Conservation (phyloP, 2,329 filamentous ascomycete species). For the Monilinia aucupariae region DNA sequence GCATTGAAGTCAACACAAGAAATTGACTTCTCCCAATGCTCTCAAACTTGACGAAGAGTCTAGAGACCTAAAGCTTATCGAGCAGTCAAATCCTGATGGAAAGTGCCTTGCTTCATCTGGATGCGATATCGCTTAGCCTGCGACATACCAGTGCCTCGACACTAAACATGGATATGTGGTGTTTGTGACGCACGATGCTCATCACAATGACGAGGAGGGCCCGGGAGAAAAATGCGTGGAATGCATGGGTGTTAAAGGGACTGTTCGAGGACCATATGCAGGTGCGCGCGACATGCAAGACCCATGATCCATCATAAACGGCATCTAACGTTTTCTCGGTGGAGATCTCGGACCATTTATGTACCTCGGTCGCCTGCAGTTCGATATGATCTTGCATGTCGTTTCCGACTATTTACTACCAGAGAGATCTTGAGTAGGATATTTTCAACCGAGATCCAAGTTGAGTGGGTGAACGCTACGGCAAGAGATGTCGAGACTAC, state of each 20-base stretch:
- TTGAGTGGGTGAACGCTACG: neutral
- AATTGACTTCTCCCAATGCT: neutral
- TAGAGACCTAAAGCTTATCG: neutral
- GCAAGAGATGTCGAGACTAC: neutral
- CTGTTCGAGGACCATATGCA: neutral
- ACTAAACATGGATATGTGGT: neutral
- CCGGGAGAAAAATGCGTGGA: neutral
- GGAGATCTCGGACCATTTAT: neutral
- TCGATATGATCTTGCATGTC: neutral
- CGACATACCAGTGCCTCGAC: neutral
- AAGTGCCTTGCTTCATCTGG: neutral
- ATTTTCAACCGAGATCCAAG: neutral
- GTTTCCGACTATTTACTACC: neutral
- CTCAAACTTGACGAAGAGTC: neutral
- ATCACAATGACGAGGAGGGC: neutral
- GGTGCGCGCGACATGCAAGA: neutral
- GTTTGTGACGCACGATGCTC: neutral
- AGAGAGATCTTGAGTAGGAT: slow-evolving; percentile 1
- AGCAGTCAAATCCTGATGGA: neutral
- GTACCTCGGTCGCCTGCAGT: neutral
- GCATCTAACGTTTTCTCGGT: neutral
- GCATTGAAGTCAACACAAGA: neutral
- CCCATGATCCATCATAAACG: neutral
- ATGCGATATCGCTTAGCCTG: slow-evolving; percentile 4
- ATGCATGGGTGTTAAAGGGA: neutral